Evolutionary conservation across 306 rosid species (phyloP).

Genomic region (Potentilla sterilis): DNA sequence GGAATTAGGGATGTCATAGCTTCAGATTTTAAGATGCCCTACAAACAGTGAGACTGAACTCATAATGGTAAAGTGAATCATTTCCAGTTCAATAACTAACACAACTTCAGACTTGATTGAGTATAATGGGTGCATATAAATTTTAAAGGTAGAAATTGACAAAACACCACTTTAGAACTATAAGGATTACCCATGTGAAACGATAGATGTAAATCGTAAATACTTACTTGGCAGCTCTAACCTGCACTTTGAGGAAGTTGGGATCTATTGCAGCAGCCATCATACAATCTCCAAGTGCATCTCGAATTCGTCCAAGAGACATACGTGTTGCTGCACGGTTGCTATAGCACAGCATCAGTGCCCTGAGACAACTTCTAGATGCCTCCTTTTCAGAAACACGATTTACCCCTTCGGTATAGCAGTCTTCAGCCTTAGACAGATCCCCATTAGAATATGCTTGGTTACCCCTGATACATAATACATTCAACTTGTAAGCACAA

Average conservation of each 20-base stretch:
- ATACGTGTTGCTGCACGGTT: constrained; percentile 96
- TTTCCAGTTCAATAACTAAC: neutral
- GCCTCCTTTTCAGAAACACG: constrained; percentile 58
- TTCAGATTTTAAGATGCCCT: neutral
- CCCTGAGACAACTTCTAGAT: constrained; percentile 77
- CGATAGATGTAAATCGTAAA: constrained; percentile 20
- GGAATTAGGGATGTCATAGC: neutral
- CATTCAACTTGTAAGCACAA: constrained; percentile 10
- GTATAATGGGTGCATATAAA: neutral
- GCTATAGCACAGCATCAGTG: constrained; percentile 91
- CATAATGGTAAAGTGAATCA: neutral
- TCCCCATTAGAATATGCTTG: constrained; percentile 83
- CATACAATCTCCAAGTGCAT: constrained; percentile 78
- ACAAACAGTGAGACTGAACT: neutral
- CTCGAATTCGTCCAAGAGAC: constrained; percentile 90
- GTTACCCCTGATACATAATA: constrained; percentile 76
- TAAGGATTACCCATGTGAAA: constrained; percentile 5
- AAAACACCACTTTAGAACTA: neutral
- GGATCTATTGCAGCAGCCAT: constrained; percentile 80
- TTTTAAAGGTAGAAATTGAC: neutral
- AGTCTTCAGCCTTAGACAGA: constrained; percentile 75
- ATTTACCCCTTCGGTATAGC: constrained; percentile 72
- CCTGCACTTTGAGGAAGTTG: constrained; percentile 73
- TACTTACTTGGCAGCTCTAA: constrained; percentile 98
- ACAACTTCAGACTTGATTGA: neutral